Evolutionary conservation across 192 early-diverging fungal species (phyloP), one percentile per base, ranked within the genome.

Genomic region (Borealophlyctis nickersoniae): DNA sequence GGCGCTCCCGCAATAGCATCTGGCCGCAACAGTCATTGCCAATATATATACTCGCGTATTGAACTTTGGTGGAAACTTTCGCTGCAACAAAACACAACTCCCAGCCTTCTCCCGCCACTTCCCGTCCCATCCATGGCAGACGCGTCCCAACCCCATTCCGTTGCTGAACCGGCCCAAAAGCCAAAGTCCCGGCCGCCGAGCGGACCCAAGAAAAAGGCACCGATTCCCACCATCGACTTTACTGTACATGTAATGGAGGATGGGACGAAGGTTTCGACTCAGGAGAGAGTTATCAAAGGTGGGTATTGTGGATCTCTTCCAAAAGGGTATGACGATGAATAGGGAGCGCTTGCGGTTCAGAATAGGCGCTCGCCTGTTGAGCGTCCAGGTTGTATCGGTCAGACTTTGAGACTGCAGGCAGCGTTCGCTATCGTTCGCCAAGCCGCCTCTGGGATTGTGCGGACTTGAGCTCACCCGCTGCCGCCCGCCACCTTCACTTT

Each of bases 211-310:
- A 45, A 7, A 19, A 45, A 45, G 19, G 19, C 7, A 19, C 39
- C 39, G 9, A 45, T 58, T 7, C 73, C 71, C 2, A 62, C 61
- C n/a, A 88, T 91, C 57, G 91, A 92, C 76, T 91, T 92, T 70
- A 87, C 89, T 13, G 77, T 90, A 49, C 86, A 92, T 60, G 86
- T 63, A 11, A 72, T 72, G 63, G 91, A 91, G 36, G 84, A 87
- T 69, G 89, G 89, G 52, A 77, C 81, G 30, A 78, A 83, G 33
- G 88, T 92, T 23, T 82, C 81, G 35, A 93, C 92, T 13, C 72
- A 66, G 4, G 89, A 89, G 48, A 85, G 93, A 16, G 77, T 86
- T 60, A 80, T 84, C 67, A 90, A 90, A 89, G 91, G 91, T 89
- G 75, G 36, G 32, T 36, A 26, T 26, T 54, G 24, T 54, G 39